Evolutionary conservation across 495 filamentous ascomycete genomes (phyloP).

Genomic region (Aspergillus affinis): DNA sequence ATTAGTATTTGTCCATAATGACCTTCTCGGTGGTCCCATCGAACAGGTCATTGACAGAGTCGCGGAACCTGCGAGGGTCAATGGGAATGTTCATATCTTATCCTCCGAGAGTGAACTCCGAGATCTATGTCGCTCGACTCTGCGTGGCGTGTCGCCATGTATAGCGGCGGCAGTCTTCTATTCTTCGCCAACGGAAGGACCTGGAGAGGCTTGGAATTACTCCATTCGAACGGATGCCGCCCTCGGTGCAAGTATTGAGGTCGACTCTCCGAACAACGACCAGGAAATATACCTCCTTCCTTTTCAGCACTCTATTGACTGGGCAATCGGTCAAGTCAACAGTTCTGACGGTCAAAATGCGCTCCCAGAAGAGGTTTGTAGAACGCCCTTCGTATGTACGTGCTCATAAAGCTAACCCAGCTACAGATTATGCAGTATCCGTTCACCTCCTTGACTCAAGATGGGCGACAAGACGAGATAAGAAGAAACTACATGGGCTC

Average conservation of each 20-base stretch:
- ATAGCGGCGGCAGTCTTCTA: constrained; percentile 75
- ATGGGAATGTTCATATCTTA: constrained; percentile 57
- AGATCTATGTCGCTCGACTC: constrained; percentile 59
- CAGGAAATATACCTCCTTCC: constrained; percentile 73
- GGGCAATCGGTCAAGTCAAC: constrained; percentile 60
- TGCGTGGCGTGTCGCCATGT: constrained; percentile 71
- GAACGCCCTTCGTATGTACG: too few relatives aligned
- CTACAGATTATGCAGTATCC: constrained; percentile 61
- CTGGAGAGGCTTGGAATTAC: constrained; percentile 75
- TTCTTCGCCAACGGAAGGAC: constrained; percentile 67
- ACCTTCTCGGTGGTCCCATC: constrained; percentile 67
- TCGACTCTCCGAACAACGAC: constrained; percentile 60
- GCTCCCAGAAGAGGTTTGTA: constrained; percentile 39
- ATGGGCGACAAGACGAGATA: constrained; percentile 61
- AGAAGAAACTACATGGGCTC: constrained; percentile 64
- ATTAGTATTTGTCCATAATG: constrained; percentile 80
- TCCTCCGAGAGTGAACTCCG: constrained; percentile 54
- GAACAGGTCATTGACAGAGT: constrained; percentile 66
- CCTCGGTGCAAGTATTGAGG: constrained; percentile 59
- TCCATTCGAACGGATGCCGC: constrained; percentile 71
- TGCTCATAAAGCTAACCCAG: too few relatives aligned
- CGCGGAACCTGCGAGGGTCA: constrained; percentile 44
- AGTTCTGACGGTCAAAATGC: constrained; percentile 33
- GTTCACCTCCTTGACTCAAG: constrained; percentile 65
- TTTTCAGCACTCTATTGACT: constrained; percentile 73